Conservation (phyloP, 768 basidiomycete species). For the Roridomyces roridus region DNA sequence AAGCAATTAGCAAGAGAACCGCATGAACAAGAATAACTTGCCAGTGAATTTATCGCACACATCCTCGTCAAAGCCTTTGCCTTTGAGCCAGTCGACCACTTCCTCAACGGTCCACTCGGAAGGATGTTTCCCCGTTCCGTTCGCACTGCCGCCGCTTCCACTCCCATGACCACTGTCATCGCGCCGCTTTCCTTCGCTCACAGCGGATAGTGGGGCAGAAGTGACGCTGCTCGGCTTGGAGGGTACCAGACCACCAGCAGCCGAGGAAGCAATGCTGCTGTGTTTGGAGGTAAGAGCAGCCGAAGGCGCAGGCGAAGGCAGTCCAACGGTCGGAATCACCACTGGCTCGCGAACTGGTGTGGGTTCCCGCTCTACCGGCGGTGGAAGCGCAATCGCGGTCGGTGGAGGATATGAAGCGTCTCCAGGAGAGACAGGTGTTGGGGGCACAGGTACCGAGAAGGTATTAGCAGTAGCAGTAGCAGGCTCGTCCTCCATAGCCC, state of each 20-base stretch:
- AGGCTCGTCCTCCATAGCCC: constrained; percentile 29
- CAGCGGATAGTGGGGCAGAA: constrained; percentile 28
- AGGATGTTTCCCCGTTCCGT: constrained; percentile 52
- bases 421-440: constrained; percentile 34
- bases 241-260: constrained; percentile 4
- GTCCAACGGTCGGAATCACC: constrained; percentile 29
- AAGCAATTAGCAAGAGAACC: constrained; percentile 9
- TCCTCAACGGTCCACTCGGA: constrained; percentile 88
- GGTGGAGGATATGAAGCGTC: constrained; percentile 34
- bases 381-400: constrained; percentile 36
- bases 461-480: constrained; percentile 42
- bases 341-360: constrained; percentile 37
- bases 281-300: constrained; percentile 43
- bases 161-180: constrained; percentile 26
- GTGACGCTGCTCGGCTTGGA: constrained; percentile 23
- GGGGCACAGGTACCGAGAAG: constrained; percentile 23
- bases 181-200: constrained; percentile 24
- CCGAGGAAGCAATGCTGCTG: constrained; percentile 41
- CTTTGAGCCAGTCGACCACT: constrained; percentile 87
- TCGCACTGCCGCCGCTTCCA: constrained; percentile 26
- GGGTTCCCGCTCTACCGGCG: constrained; percentile 30
- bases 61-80: constrained; percentile 83
- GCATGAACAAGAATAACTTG: constrained; percentile 40
- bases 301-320: constrained; percentile 32
- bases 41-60: constrained; percentile 89